Evolutionary conservation across 495 filamentous ascomycete species (phyloP), one percentile per base, ranked within the genome.

Genomic region (Coniosporium apollinis): DNA sequence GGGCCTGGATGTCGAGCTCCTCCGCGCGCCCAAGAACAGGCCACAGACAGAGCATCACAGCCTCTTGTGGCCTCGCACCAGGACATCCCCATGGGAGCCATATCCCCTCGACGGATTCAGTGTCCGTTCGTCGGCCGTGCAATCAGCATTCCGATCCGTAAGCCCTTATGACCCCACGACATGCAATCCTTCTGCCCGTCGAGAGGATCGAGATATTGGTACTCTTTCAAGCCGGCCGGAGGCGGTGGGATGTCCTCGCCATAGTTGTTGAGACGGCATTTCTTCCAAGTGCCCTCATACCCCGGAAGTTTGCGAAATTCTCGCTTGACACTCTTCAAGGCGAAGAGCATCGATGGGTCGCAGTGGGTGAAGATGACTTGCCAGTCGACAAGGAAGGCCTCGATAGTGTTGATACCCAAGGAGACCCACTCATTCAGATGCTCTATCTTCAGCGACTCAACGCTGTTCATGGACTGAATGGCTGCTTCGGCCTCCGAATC

Each of bases 391-490:
- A 19, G 8, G 17, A 16, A 16, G 8, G 18, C 15, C 17, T 13
- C 11, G 8, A 19, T 16, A 8, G 11, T 1, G 3, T n/a, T n/a
- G n/a, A n/a, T n/a, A n/a, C n/a, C n/a, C n/a, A n/a, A n/a, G n/a
- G n/a, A n/a, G n/a, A n/a, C n/a, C n/a, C n/a, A n/a, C n/a, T n/a
- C n/a, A n/a, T n/a, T n/a, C n/a, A n/a, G n/a, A n/a, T n/a, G n/a
- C n/a, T n/a, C n/a, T n/a, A n/a, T n/a, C n/a, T n/a, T n/a, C n/a
- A n/a, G n/a, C n/a, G 66, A 94, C 89, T 96, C 89, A 38, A 79
- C 65, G 57, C 91, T 86, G 64, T 96, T 93, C 89, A 96, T 94
- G 21, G 56, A 61, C 3, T 56, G 47, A 53, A 91, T 89, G 20
- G 89, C 89, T 28, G 63, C 60, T 37, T 89, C 73, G 22, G 91